Evolutionary conservation across 2,329 filamentous ascomycete genomes (phyloP).

Genomic region (Fusarium bactridioides): DNA sequence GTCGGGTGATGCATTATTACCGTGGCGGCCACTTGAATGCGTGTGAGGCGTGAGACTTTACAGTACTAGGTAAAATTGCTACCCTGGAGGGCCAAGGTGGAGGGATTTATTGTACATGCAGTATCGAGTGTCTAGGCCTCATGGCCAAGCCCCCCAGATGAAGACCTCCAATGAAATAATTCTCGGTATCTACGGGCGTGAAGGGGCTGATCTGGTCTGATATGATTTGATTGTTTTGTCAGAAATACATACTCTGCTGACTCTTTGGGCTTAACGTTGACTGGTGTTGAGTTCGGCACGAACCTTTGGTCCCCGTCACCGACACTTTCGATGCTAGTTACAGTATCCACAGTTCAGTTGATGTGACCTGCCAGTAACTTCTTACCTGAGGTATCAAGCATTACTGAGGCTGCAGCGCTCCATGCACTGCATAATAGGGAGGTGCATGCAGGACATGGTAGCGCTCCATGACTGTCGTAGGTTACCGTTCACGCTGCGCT

Average conservation of each 20-base stretch:
- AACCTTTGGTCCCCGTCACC: background rate
- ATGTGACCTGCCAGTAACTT: too few species aligned
- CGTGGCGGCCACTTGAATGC: background rate
- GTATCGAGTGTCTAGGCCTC: background rate
- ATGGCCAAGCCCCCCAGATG: conserved; percentile 8
- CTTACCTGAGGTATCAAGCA: background rate
- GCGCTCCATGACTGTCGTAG: background rate
- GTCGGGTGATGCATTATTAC: conserved; percentile 3
- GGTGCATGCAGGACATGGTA: background rate
- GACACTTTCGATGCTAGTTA: background rate
- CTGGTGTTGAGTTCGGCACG: background rate
- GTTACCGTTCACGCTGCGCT: background rate
- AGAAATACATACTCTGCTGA: background rate
- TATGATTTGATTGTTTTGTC: background rate
- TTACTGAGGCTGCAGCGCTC: background rate
- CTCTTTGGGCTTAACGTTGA: background rate
- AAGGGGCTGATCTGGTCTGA: background rate
- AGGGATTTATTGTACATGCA: conserved; percentile 6
- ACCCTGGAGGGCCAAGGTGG: conserved; percentile 14
- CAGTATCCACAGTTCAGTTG: background rate
- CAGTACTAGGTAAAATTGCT: background rate
- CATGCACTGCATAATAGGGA: background rate
- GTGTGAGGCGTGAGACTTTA: background rate
- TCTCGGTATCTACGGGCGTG: background rate
- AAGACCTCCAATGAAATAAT: background rate